Conservation (phyloP, 352 stramenopile species). For the Detonula confervacea region DNA sequence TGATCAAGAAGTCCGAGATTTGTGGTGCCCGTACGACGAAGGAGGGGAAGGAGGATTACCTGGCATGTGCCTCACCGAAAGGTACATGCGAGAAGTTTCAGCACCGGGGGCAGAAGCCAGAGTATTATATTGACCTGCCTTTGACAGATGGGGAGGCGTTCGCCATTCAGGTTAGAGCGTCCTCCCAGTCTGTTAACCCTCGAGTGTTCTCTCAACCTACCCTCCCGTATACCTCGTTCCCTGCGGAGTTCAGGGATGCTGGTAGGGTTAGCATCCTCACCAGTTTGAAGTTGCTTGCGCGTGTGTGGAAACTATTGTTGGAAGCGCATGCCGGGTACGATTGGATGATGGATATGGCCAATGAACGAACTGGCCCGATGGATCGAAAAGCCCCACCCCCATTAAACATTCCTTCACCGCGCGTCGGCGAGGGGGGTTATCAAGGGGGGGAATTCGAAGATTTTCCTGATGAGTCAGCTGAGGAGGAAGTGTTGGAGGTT, state of each 20-base stretch:
- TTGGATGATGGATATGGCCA: slow-evolving; percentile 3
- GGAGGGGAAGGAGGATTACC: background rate
- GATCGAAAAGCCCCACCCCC: background rate
- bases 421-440: slow-evolving; percentile 5
- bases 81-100: background rate
- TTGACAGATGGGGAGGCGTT: background rate
- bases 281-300: background rate
- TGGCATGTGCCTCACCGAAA: background rate
- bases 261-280: background rate
- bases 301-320: background rate
- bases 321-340: slow-evolving; percentile 3
- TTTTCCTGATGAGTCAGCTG: background rate
- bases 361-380: background rate
- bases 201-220: slow-evolving; percentile 6
- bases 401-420: background rate
- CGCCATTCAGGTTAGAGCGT: background rate
- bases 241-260: background rate
- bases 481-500: background rate
- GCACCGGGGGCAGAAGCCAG: background rate
- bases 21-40: background rate
- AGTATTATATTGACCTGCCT: background rate
- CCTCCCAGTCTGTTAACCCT: background rate
- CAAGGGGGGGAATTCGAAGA: slow-evolving; percentile 3
- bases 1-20: slow-evolving; percentile 7
- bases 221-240: background rate